Evolutionary conservation across 164 flowering plant species (phyloP), one percentile per base, ranked within the genome.

Genomic region (Tetrastigma voinierianum): DNA sequence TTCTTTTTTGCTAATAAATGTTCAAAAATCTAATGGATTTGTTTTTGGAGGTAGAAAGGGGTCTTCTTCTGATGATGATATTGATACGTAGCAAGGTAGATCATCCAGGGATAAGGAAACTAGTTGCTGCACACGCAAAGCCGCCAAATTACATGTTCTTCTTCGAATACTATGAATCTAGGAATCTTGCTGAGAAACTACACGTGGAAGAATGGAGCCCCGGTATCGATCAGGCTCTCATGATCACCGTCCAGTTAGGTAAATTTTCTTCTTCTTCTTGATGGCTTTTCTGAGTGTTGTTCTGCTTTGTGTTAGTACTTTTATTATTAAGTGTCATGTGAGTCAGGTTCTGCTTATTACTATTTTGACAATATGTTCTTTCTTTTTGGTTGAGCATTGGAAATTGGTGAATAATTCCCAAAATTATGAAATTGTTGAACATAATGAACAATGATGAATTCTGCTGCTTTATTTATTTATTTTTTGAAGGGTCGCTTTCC

Each of bases 131-230:
- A 0, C 91, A 91, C 69, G 96, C 96, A 2, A 86, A 73, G 83
- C 98, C 97, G 8, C 97, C 97, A 52, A 85, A 89, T 76, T 94
- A 94, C 78, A 69, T 91, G 95, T 82, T 88, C 69, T 90, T 94
- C 82, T 94, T 87, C 48, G 72, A 79, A 9, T 85, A 81, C 59
- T 90, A 88, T 16, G 89, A 86, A 68, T 70, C 72, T 18, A 68
- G 83, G 2, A 87, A 79, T 77, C 87, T 94, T 4, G 77, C 88
- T 0, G 79, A 82, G 20, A 87, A 83, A 60, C 72, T 94, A 24
- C 98, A 94, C 66, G 78, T 84, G 14, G 90, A 90, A 57, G 95
- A 94, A 69, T 90, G 95, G 96, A 72, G 24, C 56, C 96, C 96
- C 0, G 56, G 64, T n/a, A 68, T 86, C 44, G 71, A 77, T 54